Percentiles rank a stretch among this genome's conserved stretches.
Conservation (phyloP, 2,329 filamentous ascomycete species). For the Claviceps sp. region DNA sequence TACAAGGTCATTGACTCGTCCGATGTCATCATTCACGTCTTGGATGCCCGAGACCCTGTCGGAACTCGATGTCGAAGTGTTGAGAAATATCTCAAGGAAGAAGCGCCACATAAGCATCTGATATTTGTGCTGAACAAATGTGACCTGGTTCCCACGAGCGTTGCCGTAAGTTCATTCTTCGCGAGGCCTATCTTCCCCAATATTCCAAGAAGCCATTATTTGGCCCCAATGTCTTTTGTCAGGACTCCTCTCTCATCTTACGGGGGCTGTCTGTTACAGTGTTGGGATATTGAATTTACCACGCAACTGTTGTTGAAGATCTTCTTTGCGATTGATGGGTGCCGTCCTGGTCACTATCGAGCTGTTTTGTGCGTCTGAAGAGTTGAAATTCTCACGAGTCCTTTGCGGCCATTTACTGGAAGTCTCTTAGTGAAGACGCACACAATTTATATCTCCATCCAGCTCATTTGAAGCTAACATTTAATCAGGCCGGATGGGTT, state of each 20-base stretch:
- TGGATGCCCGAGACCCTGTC: slow-evolving; percentile 79
- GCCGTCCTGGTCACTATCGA: slow-evolving; percentile 82
- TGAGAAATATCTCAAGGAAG: slow-evolving; percentile 85
- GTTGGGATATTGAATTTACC: slow-evolving; percentile 77
- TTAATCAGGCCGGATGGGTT: slow-evolving; percentile 75
- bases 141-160: slow-evolving; percentile 80
- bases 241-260: slow-evolving; percentile 66
- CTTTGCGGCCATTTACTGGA: slow-evolving; percentile 45
- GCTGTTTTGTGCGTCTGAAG: slow-evolving; percentile 74
- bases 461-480: slow-evolving; percentile 4
- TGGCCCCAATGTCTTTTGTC: slow-evolving; percentile 57
- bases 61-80: slow-evolving; percentile 69
- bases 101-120: slow-evolving; percentile 92
- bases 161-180: slow-evolving; percentile 65
- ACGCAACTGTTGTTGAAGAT: slow-evolving; percentile 23
- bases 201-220: slow-evolving; percentile 11
- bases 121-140: slow-evolving; percentile 32
- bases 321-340: slow-evolving; percentile 48
- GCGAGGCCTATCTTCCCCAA: background rate
- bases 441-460: slow-evolving; percentile 32
- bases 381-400: slow-evolving; percentile 84
- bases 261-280: slow-evolving; percentile 97
- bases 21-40: slow-evolving; percentile 89
- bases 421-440: slow-evolving; percentile 99
- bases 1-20: slow-evolving; percentile 92